Conservation (phyloP, 306 rosid genomes). For the Hippophae gyantsensis region DNA sequence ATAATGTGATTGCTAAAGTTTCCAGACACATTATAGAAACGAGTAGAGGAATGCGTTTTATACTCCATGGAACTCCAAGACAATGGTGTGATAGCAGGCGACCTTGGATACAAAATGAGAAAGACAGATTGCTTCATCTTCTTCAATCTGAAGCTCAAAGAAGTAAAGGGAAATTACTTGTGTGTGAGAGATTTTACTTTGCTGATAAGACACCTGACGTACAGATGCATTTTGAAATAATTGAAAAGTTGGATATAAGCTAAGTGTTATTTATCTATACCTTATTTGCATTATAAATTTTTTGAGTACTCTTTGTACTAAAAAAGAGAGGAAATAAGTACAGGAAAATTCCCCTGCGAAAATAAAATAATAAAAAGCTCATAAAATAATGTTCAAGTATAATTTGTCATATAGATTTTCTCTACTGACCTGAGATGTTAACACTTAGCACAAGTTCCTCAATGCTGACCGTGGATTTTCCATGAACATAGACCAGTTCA, state of each 20-base stretch:
- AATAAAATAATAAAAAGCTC: too few relatives aligned
- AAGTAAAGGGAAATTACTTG: slow-evolving; percentile 43
- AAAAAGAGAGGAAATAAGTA: too few relatives aligned
- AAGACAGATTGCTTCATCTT: slow-evolving; percentile 40
- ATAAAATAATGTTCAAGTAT: too few relatives aligned
- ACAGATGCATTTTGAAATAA: slow-evolving; percentile 90
- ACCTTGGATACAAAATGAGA: slow-evolving; percentile 58
- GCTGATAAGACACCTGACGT: slow-evolving; percentile 44
- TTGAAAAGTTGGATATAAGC: slow-evolving; percentile 48
- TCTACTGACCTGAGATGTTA: too few relatives aligned
- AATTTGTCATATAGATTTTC: too few relatives aligned
- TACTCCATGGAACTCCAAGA: slow-evolving; percentile 87
- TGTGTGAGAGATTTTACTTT: slow-evolving; percentile 46
- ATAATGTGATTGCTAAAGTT: slow-evolving; percentile 39
- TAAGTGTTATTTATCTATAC: not conserved
- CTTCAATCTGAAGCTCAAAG: slow-evolving; percentile 42
- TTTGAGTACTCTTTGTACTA: too few relatives aligned
- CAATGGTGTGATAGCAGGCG: slow-evolving; percentile 67
- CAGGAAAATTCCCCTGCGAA: too few relatives aligned
- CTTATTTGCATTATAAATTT: too few relatives aligned
- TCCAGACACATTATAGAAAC: slow-evolving; percentile 25
- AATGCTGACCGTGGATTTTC: too few relatives aligned
- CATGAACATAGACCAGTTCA: too few relatives aligned
- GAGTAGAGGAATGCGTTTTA: slow-evolving; percentile 29
- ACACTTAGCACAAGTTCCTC: too few relatives aligned